phyloP scores from a whole-genome alignment of 805 yeast species.

The Clavispora santaluciae region DNA sequence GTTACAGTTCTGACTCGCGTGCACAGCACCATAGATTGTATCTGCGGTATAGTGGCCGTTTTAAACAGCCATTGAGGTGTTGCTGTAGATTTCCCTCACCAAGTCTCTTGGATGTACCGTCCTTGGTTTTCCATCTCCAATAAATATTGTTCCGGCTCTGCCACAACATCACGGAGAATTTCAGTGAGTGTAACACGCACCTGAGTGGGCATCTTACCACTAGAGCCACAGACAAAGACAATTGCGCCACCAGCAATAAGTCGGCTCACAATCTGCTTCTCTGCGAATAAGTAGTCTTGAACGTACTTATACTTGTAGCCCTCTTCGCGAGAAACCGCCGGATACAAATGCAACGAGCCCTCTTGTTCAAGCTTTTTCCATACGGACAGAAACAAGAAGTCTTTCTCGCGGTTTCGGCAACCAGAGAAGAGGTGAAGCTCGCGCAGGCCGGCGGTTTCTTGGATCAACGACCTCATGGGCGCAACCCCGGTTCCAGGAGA shows the following conservation, averaged over 20 bases:
- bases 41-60: too few species aligned
- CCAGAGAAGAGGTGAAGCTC: conserved; percentile 65
- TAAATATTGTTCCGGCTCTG: conserved; percentile 46
- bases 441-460: conserved; percentile 26
- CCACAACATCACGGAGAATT: conserved; percentile 46
- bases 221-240: conserved; percentile 84
- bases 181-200: conserved; percentile 76
- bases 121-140: conserved; percentile 56
- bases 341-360: conserved; percentile 31
- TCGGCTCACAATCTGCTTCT: conserved; percentile 46
- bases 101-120: conserved; percentile 82
- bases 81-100: too few species aligned
- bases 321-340: conserved; percentile 46
- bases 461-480: conserved; percentile 74
- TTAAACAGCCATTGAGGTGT: too few species aligned
- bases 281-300: conserved; percentile 61
- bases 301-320: conserved; percentile 55
- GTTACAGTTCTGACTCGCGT: too few species aligned
- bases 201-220: conserved; percentile 90
- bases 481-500: conserved; percentile 98
- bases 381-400: conserved; percentile 57
- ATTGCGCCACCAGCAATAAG: conserved; percentile 54
- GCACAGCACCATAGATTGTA: too few species aligned
- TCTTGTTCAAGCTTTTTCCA: conserved; percentile 40
- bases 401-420: conserved; percentile 60